A percentile compares a stretch with the other conserved stretches of the same genome.
Conservation (phyloP, 179 eudicot species). For the Beta macrorhiza region DNA sequence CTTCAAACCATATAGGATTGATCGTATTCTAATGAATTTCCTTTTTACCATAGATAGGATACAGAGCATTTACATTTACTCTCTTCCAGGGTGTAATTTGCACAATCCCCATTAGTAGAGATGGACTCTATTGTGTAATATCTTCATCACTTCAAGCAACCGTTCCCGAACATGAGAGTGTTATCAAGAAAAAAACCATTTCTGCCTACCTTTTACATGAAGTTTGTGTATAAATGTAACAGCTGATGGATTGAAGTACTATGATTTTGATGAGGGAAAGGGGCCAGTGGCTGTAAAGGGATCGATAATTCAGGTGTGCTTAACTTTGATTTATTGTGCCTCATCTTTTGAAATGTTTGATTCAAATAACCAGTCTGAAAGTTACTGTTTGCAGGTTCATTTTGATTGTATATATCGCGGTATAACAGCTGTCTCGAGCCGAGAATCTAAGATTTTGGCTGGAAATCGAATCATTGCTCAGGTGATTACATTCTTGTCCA, state of each 20-base stretch:
- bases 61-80: no score
- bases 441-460: slow-evolving; percentile 93
- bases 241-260: slow-evolving; percentile 95
- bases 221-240: slow-evolving; percentile 24
- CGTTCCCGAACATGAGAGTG: neutral
- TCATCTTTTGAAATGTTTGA: neutral
- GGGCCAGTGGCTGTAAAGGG: slow-evolving; percentile 85
- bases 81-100: neutral
- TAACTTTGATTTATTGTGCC: neutral
- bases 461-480: slow-evolving; percentile 92
- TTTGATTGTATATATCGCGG: slow-evolving; percentile 84
- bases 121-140: neutral
- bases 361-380: slow-evolving; percentile 7
- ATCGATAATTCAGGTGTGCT: slow-evolving; percentile 76
- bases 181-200: neutral
- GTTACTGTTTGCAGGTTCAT: slow-evolving; percentile 60
- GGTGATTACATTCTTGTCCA: slow-evolving; percentile 41
- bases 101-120: neutral
- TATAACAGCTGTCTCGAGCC: slow-evolving; percentile 85
- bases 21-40: neutral
- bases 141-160: neutral
- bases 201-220: slow-evolving; percentile 4
- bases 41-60: neutral
- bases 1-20: neutral
- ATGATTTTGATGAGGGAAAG: slow-evolving; percentile 72